phyloP scores from a whole-genome alignment of 1,139 yeast species.

The Kluyveromyces sp. region DNA sequence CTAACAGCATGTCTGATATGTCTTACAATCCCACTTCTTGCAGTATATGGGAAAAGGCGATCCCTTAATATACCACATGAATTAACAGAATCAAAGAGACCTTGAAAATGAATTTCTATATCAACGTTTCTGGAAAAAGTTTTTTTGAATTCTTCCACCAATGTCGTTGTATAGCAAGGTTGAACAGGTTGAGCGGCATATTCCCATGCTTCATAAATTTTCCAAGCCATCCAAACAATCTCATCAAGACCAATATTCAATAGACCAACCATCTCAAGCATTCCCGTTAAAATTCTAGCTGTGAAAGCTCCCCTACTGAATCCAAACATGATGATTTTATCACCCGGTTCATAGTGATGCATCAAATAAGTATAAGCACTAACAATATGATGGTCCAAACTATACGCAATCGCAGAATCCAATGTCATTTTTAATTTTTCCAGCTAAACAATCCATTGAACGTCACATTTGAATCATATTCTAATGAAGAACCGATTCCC shows the following conservation, averaged over 20 bases:
- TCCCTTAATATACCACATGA: conserved; percentile 55
- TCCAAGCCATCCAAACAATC: conserved; percentile 53
- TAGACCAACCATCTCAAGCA: conserved; percentile 55
- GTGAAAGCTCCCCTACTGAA: conserved; percentile 61
- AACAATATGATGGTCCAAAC: conserved; percentile 47
- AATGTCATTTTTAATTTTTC: conserved; percentile 23
- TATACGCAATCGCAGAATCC: conserved; percentile 48
- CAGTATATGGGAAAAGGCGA: conserved; percentile 48
- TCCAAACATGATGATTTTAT: conserved; percentile 49
- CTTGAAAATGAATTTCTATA: conserved; percentile 48
- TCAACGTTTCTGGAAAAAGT: conserved; percentile 40
- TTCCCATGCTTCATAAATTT: conserved; percentile 54
- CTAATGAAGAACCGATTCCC: conserved; percentile 50
- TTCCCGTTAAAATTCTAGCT: conserved; percentile 54
- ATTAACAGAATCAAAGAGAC: conserved; percentile 60
- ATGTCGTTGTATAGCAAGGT: conserved; percentile 34
- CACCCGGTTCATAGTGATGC: conserved; percentile 41
- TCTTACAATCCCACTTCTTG: conserved; percentile 41
- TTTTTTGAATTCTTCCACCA: conserved; percentile 44
- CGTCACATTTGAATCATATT: conserved; percentile 10
- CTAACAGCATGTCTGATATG: conserved; percentile 62
- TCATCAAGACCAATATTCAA: conserved; percentile 46
- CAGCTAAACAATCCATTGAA: conserved; percentile 3
- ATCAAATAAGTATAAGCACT: conserved; percentile 49
- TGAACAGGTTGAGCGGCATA: conserved; percentile 48